phyloP scores from a whole-genome alignment of 2,329 filamentous ascomycete genomes.

The Drechslera avenae region DNA sequence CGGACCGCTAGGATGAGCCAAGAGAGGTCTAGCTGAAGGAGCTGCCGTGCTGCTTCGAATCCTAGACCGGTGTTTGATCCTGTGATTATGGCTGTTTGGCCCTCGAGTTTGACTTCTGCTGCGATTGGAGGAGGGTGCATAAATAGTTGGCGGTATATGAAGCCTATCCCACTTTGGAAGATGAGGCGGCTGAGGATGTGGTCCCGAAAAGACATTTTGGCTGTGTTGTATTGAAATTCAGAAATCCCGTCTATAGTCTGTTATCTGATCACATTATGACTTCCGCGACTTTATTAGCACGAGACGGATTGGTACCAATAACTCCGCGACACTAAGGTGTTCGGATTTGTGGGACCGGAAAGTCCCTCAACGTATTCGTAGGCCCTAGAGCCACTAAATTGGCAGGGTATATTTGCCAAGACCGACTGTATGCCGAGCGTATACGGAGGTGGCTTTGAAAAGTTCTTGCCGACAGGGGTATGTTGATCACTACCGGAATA shows the following conservation, averaged over 20 bases:
- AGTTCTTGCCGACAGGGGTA: too few species aligned
- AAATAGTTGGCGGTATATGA: conserved; percentile 9
- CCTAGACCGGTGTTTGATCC: conserved; percentile 42
- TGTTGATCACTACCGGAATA: too few species aligned
- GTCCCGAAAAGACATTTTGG: conserved; percentile 10
- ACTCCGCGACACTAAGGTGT: too few species aligned
- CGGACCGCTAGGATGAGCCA: conserved; percentile 42
- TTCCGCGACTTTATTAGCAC: neutral
- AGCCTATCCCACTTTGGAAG: conserved; percentile 10
- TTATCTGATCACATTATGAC: neutral
- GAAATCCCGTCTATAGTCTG: neutral
- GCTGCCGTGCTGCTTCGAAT: conserved; percentile 28
- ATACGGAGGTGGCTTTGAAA: too few species aligned
- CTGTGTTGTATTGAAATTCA: too few species aligned
- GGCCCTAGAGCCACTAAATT: too few species aligned
- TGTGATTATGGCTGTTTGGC: conserved; percentile 51
- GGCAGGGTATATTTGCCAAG: too few species aligned
- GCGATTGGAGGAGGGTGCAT: conserved; percentile 6
- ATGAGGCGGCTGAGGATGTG: conserved; percentile 6
- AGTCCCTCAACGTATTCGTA: too few species aligned
- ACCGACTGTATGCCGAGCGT: too few species aligned
- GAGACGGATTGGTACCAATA: too few species aligned
- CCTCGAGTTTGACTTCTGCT: conserved; percentile 11
- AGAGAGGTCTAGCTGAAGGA: conserved; percentile 22
- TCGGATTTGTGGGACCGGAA: too few species aligned